Evolutionary conservation across 2,329 filamentous ascomycete species (phyloP).

Genomic region (Claviceps digitariae): DNA sequence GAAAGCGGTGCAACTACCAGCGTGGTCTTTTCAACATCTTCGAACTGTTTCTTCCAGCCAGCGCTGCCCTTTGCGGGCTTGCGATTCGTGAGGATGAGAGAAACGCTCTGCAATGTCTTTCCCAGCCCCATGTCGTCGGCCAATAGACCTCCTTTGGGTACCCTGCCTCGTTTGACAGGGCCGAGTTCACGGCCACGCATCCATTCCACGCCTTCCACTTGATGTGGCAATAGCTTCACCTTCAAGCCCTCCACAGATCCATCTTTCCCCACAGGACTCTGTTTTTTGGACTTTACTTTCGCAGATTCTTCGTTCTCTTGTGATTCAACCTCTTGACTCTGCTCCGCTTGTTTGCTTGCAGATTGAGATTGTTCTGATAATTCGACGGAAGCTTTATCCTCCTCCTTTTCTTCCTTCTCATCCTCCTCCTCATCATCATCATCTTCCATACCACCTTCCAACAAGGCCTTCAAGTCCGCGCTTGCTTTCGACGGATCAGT

Average conservation of each 20-base stretch:
- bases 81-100: constrained; percentile 71
- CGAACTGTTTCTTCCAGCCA: constrained; percentile 54
- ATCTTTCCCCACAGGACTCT: constrained; percentile 25
- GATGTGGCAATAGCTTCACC: constrained; percentile 82
- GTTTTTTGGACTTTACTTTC: constrained; percentile 9
- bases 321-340: constrained; percentile 10
- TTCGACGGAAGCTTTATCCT: background rate
- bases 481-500: constrained; percentile 59
- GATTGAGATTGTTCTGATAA: background rate
- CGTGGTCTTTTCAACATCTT: constrained; percentile 61
- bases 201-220: constrained; percentile 88
- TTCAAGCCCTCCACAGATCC: constrained; percentile 61
- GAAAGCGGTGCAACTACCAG: constrained; percentile 87
- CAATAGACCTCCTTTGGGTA: constrained; percentile 86
- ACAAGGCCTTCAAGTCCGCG: constrained; percentile 66
- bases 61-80: constrained; percentile 47
- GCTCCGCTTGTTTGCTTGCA: constrained; percentile 2
- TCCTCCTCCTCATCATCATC: constrained; percentile 34
- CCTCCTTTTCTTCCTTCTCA: background rate
- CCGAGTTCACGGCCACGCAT: constrained; percentile 89
- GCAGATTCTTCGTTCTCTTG: background rate
- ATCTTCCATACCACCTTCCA: constrained; percentile 70
- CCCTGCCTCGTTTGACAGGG: constrained; percentile 62
- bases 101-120: constrained; percentile 90
- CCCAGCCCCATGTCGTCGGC: constrained; percentile 96